Base-by-base conservation (phyloP, 2,329 filamentous ascomycete genomes). In the Elsinoe ampelina region DNA sequence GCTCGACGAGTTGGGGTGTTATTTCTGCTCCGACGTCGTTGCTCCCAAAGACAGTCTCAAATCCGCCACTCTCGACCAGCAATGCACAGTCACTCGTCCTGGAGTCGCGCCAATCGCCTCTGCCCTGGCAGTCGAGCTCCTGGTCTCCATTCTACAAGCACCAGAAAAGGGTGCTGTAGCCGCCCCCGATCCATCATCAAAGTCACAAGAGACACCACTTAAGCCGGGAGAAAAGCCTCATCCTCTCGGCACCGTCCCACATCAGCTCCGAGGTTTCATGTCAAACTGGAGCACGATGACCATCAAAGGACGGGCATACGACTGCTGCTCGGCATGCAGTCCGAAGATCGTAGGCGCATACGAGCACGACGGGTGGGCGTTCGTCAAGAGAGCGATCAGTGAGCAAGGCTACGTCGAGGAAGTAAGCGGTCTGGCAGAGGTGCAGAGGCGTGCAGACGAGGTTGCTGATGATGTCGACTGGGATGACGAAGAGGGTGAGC, bases 21-120 rank as follows among this genome's bases (percentile, higher is more conserved):
- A 98, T 70, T 98, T 97, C 72, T 98, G 93, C 73, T 97, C 95
- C 66, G 93, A 98, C 69, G 92, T 98, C 22, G 92, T 97, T 51
- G 89, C 92, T 5, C 93, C 93, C 19, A 86, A 86, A 60, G 89
- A 97, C 74, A 91, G 95, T 75, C 81, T 95, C 67, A 95, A 92
- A 71, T 90, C 95, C 66, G 88, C 91, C 64, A 97, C 93, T 0
- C 83, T 98, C 10, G 93, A 98, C 68, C 93, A 98, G 70, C 93
- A 97, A 72, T 98, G 93, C 71, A 98, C 93, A 0, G 93, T 98
- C 17, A 98, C 93, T 2, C 83, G 93, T 8, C 93, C 93, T 0
- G 93, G 93, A 13, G 84, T 95, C 35, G 92, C 93, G 12, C 86
- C 90, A 8, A 93, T 96, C 57, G 93, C 93, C 6, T 96, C 93